Conservation (phyloP, 2,329 filamentous ascomycete species). For the Trichophyton rubrum region DNA sequence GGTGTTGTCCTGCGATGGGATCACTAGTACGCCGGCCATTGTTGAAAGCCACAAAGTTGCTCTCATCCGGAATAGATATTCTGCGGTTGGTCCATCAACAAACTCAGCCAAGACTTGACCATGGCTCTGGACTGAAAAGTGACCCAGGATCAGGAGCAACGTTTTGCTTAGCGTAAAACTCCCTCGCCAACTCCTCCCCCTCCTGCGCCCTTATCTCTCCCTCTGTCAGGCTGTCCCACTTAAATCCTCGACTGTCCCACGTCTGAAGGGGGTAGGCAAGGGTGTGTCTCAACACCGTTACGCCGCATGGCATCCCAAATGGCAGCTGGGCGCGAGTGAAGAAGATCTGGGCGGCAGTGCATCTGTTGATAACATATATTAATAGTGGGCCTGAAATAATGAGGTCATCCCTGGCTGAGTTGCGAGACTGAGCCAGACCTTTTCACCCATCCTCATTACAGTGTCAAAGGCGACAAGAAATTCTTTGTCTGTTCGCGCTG, state of each 20-base stretch:
- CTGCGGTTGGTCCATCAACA: conserved; percentile 1
- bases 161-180: conserved; percentile 4
- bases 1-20: background rate
- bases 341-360: background rate
- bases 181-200: background rate
- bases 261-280: background rate
- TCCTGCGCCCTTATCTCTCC: background rate
- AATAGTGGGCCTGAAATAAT: conserved; percentile 1
- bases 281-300: background rate
- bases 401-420: background rate
- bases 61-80: background rate
- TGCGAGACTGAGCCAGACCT: background rate
- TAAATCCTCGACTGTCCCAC: background rate
- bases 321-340: background rate
- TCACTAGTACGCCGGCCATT: background rate
- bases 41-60: background rate
- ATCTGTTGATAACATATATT: background rate
- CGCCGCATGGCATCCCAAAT: conserved; percentile 1
- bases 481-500: background rate
- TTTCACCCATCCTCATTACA: background rate
- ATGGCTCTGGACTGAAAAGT: conserved; percentile 4
- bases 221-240: background rate
- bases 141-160: conserved; percentile 4
- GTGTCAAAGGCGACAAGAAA: background rate
- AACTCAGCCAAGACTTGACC: background rate